Evolutionary conservation across 1,139 yeast species (phyloP), one percentile per base, ranked within the genome.

Genomic region (Kodamaea fungicola): DNA sequence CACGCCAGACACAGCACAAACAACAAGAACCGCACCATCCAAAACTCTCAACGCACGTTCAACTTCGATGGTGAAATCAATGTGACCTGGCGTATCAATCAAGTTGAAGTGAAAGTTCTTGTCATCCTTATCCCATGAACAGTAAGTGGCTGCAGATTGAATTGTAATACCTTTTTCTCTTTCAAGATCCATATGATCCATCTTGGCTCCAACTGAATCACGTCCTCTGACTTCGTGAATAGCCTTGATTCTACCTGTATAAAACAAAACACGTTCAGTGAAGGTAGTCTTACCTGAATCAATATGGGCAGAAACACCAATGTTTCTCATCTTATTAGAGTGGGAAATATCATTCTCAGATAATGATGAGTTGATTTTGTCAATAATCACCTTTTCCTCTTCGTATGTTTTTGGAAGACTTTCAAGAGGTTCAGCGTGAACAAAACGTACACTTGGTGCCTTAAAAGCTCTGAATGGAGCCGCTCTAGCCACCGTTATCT

Each of bases 141-240:
- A 92, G 69, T 87, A 92, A 2, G 98, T 92, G 29, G 98, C 98
- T 43, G 98, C 98, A 42, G 97, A 88, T 67, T 92, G 98, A 60
- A 92, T 92, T 39, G 62, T 57, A 44, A 57, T 57, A 24, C 62
- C 62, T 43, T 56, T 57, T 61, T 89, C 96, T 55, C 96, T 71
- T 62, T 92, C 98, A 34, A 92, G 96, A 52, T 92, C 97, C 61
- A 56, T 57, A 36, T 55, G 61, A 50, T 57, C 62, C 62, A 57
- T 92, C 66, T 89, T 92, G 42, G 99, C 99, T 42, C 99, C 99
- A 42, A 92, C 97, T 49, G 90, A 82, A 62, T 92, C 99, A 55
- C 95, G 80, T 35, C 99, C 99, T 62, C 98, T 78, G 35, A 92
- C 99, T 64, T 92, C 99, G 59, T 92, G 99, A 54, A 92, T 94